Percentiles rank a stretch among this genome's conserved stretches.
Conservation (phyloP, 2,329 filamentous ascomycete species). For the Diatrype stigma region DNA sequence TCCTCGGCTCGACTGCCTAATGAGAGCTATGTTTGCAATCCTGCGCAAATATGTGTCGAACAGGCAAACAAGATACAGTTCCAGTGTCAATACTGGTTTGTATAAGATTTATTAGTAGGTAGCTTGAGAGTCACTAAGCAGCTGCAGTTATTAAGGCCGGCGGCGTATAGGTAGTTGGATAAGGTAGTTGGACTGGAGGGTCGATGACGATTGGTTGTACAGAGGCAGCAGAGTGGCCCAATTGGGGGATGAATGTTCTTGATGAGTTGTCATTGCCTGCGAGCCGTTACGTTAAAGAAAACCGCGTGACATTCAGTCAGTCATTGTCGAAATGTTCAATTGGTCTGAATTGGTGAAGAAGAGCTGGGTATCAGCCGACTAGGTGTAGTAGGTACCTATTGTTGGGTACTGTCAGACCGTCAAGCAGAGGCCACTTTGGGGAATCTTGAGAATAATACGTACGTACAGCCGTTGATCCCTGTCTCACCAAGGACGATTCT, state of each 20-base stretch:
- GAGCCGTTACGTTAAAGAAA: background rate
- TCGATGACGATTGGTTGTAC: background rate
- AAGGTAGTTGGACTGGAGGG: background rate
- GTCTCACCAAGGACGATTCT: background rate
- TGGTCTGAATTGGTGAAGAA: background rate
- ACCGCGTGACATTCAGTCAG: background rate
- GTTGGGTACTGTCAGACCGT: no score
- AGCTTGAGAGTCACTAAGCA: no score
- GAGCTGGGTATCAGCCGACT: no score
- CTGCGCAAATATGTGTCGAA: no score
- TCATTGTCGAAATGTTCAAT: background rate
- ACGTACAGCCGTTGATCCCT: no score
- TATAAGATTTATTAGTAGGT: no score
- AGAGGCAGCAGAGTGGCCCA: background rate
- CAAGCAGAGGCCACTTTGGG: background rate
- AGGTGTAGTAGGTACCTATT: no score
- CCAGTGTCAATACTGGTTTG: background rate
- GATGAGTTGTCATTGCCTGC: conserved; percentile 1
- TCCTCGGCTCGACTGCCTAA: background rate
- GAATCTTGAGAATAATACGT: no score
- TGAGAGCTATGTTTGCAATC: no score
- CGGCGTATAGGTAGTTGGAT: no score
- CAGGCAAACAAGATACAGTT: no score
- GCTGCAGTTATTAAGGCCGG: no score
- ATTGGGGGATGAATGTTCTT: background rate